Evolutionary conservation across 2,329 filamentous ascomycete species (phyloP).

Genomic region (Hymenoscyphus linearis): DNA sequence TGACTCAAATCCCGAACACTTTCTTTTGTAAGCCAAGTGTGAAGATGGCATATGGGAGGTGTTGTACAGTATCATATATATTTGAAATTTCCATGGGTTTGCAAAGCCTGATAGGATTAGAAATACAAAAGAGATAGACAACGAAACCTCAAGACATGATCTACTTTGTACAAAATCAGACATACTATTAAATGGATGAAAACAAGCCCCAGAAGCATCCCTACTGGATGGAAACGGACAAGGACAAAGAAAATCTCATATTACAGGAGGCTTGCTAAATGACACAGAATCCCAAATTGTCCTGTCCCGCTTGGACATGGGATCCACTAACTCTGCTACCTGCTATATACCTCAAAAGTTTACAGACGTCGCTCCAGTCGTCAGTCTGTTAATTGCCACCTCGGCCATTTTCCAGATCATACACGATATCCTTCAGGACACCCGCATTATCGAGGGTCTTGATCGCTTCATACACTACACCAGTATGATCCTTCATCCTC

Average conservation of each 20-base stretch:
- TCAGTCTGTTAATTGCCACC: background rate
- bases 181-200: too few relatives aligned
- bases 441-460: conserved; percentile 63
- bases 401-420: conserved; percentile 9
- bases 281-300: background rate
- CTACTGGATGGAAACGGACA: background rate
- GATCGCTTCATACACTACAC: conserved; percentile 64
- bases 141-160: too few relatives aligned
- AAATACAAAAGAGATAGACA: too few relatives aligned
- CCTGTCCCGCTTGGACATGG: background rate
- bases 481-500: conserved; percentile 60
- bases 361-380: background rate
- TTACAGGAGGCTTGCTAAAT: background rate
- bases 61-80: too few relatives aligned
- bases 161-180: too few relatives aligned
- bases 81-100: too few relatives aligned
- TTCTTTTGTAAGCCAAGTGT: too few relatives aligned
- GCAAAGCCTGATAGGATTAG: too few relatives aligned
- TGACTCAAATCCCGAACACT: too few relatives aligned
- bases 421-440: conserved; percentile 44
- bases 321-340: background rate
- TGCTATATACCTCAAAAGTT: too few relatives aligned
- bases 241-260: background rate
- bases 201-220: background rate
- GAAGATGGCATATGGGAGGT: too few relatives aligned